Percentiles rank a stretch among this genome's conserved stretches.
These are phyloP conservation scores for Phanerochaete sordida DNA, from an alignment of 768 basidiomycete species.

Conservation along the genomic window DNA sequence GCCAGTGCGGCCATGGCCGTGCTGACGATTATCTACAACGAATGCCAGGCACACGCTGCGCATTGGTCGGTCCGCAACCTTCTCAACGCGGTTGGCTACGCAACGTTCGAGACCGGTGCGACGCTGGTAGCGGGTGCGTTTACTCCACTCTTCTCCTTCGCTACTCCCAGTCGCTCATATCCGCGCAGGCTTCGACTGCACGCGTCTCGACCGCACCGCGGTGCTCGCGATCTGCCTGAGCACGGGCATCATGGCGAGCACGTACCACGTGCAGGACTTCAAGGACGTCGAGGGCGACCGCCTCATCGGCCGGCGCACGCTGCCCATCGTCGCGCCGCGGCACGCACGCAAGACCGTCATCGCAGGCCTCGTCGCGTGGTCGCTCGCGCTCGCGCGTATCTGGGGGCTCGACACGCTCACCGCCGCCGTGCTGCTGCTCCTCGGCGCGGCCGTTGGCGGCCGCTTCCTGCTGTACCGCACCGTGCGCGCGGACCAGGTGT, in stretches of 20 bases:
- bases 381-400: conserved; percentile 14
- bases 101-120: conserved; percentile 35
- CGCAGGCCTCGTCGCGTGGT: conserved; percentile 21
- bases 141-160: not conserved
- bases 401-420: conserved; percentile 18
- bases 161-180: not conserved
- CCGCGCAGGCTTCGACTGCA: conserved; percentile 22
- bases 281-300: conserved; percentile 12
- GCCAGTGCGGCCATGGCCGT: conserved; percentile 15
- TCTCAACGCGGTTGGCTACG: conserved; percentile 34
- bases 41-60: conserved; percentile 16
- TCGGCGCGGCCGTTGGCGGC: conserved; percentile 17
- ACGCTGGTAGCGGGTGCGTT: conserved; percentile 33
- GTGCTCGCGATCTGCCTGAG: conserved; percentile 23
- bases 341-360: conserved; percentile 18
- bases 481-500: conserved; percentile 20
- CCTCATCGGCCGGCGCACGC: conserved; percentile 1
- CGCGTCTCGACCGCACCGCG: conserved; percentile 16
- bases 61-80: conserved; percentile 35
- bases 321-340: conserved; percentile 7
- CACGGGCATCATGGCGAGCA: conserved; percentile 29
- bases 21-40: conserved; percentile 19
- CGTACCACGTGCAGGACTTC: conserved; percentile 31
- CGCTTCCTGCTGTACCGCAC: conserved; percentile 16
- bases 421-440: conserved; percentile 7